A percentile compares a stretch with the other conserved stretches of the same genome.
Evolutionary conservation across 176 grass and related monocot species (phyloP).

Genomic region (Cenchrus purpureus): DNA sequence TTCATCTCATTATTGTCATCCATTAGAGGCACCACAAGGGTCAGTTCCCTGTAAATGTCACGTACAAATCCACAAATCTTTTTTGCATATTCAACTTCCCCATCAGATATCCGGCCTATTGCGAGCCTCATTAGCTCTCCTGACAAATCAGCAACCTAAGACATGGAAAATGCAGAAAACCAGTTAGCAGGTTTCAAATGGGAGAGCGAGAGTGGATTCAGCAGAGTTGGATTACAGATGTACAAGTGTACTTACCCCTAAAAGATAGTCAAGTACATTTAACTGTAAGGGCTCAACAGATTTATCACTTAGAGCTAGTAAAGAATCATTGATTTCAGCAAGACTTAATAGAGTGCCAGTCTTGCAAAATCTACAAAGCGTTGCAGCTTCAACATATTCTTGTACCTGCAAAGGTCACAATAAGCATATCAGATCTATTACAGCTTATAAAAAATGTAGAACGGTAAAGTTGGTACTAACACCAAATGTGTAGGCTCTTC

Average conservation of each 20-base stretch:
- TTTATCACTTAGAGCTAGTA: constrained; percentile 67
- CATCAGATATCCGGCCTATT: constrained; percentile 97
- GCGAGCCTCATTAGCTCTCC: constrained; percentile 97
- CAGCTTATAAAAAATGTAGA: constrained; percentile 38
- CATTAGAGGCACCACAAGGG: constrained; percentile 87
- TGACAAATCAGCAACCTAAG: constrained; percentile 95
- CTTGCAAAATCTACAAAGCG: constrained; percentile 90
- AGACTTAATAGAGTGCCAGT: constrained; percentile 87
- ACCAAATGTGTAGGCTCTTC: constrained; percentile 90
- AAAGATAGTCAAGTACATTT: constrained; percentile 93
- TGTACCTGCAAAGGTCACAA: constrained; percentile 71
- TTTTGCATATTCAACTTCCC: constrained; percentile 94
- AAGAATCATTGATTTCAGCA: constrained; percentile 89
- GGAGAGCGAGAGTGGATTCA: background rate
- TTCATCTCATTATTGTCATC: constrained; percentile 96
- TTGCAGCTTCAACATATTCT: constrained; percentile 94
- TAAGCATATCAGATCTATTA: constrained; percentile 17
- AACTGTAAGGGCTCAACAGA: constrained; percentile 88
- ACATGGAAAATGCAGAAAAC: constrained; percentile 40
- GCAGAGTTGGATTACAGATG: constrained; percentile 15
- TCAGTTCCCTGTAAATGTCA: constrained; percentile 92
- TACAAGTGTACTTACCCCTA: constrained; percentile 66
- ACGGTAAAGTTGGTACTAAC: constrained; percentile 51
- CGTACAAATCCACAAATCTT: constrained; percentile 88
- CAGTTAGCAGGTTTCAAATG: constrained; percentile 22